These are phyloP conservation scores for Thamnidium elegans DNA, from an alignment of 192 early-diverging fungal genomes.

Conservation along the genomic window DNA sequence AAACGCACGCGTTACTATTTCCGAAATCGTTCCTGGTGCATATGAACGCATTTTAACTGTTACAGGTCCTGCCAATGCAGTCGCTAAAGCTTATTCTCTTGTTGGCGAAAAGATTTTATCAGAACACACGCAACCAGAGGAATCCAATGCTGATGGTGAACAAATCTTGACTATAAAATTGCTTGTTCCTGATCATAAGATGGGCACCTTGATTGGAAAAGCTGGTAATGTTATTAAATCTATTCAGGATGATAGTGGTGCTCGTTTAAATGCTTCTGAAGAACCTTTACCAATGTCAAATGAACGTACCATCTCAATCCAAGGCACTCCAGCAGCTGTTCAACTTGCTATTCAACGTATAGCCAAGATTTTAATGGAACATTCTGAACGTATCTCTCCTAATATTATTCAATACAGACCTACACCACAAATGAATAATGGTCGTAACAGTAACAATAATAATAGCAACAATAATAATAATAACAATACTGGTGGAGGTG, in stretches of 20 bases:
- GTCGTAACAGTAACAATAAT: neutral
- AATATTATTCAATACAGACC: conserved; percentile 77
- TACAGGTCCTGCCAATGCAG: conserved; percentile 63
- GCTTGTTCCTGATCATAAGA: conserved; percentile 81
- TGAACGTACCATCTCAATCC: conserved; percentile 84
- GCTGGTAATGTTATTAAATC: conserved; percentile 87
- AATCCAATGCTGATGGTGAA: conserved; percentile 10
- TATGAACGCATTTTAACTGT: conserved; percentile 71
- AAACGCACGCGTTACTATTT: conserved; percentile 87
- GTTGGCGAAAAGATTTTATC: conserved; percentile 73
- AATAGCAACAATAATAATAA: neutral
- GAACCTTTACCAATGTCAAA: conserved; percentile 89
- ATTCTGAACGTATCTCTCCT: conserved; percentile 60
- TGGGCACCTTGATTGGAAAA: conserved; percentile 91
- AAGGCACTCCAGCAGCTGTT: conserved; percentile 80
- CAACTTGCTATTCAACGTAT: conserved; percentile 82
- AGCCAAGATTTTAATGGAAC: conserved; percentile 71
- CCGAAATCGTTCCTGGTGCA: conserved; percentile 79
- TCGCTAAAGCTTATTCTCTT: conserved; percentile 67
- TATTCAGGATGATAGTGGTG: conserved; percentile 84
- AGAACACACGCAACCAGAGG: conserved; percentile 54
- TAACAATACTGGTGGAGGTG: neutral
- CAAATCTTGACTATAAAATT: conserved; percentile 68
- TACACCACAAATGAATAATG: conserved; percentile 31
- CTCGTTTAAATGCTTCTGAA: conserved; percentile 79